phyloP scores from a whole-genome alignment of 2,329 filamentous ascomycete species.

The Cucurbitaria berberidis region DNA sequence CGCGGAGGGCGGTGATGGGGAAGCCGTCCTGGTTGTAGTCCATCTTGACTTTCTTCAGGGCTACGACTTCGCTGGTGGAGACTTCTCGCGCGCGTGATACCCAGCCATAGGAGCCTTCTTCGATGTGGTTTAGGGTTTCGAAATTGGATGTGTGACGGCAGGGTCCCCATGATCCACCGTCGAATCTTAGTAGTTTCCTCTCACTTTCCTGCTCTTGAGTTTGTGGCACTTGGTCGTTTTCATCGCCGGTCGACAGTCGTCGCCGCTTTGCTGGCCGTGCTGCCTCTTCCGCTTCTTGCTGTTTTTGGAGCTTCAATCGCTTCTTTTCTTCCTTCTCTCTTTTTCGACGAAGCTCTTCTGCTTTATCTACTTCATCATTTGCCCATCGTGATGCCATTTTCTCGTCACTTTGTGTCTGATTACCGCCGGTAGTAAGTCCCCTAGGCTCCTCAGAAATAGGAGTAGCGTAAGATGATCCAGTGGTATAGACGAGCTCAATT shows the following conservation, averaged over 20 bases:
- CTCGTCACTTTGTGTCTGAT: conserved; percentile 6
- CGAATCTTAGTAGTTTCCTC: conserved; percentile 73
- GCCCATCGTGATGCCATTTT: conserved; percentile 82
- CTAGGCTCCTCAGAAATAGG: not conserved
- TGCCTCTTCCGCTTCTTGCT: conserved; percentile 67
- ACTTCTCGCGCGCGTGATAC: conserved; percentile 83
- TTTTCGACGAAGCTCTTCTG: conserved; percentile 73
- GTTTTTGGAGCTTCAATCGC: conserved; percentile 81
- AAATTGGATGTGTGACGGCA: conserved; percentile 85
- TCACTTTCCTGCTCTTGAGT: conserved; percentile 39
- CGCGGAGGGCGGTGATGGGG: conserved; percentile 88
- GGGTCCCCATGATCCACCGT: conserved; percentile 69
- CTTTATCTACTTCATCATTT: conserved; percentile 80
- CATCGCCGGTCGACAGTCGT: conserved; percentile 63
- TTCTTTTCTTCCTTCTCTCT: conserved; percentile 90
- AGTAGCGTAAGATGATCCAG: not conserved
- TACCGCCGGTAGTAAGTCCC: too few relatives aligned
- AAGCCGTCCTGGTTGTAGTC: conserved; percentile 77
- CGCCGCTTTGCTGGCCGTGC: conserved; percentile 62
- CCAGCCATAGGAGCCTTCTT: conserved; percentile 95
- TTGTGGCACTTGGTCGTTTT: conserved; percentile 23
- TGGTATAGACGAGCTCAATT: not conserved
- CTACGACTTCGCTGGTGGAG: conserved; percentile 79
- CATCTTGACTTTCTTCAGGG: conserved; percentile 92
- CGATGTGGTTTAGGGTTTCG: conserved; percentile 93